Percentiles rank a stretch among this genome's conserved stretches.
phyloP scores from a whole-genome alignment of 148 eudicot genomes.

The Cornus suecica region DNA sequence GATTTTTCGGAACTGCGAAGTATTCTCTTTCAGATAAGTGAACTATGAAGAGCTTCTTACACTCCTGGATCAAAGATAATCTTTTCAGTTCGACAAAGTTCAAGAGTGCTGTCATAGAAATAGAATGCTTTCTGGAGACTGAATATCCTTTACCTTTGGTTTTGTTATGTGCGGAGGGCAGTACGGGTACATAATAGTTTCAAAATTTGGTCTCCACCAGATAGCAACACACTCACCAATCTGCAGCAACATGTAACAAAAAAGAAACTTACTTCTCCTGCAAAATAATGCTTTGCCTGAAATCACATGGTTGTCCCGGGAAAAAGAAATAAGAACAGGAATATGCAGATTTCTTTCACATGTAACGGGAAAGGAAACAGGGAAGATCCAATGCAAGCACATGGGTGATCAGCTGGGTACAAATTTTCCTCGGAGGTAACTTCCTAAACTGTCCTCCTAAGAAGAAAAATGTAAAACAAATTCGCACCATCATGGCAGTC shows the following conservation, averaged over 20 bases:
- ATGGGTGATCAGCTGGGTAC: background rate
- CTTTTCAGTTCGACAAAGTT: constrained; percentile 11
- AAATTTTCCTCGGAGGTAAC: background rate
- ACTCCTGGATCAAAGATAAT: constrained; percentile 55
- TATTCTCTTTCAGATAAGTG: constrained; percentile 79
- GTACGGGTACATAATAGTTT: constrained; percentile 65
- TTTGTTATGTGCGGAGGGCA: constrained; percentile 72
- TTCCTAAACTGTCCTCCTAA: background rate
- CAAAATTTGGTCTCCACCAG: constrained; percentile 87
- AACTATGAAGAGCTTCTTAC: constrained; percentile 79
- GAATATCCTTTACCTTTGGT: constrained; percentile 59
- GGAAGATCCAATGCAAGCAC: background rate
- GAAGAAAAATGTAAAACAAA: background rate
- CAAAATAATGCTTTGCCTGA: background rate
- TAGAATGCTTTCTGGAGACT: background rate
- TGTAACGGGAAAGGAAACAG: background rate
- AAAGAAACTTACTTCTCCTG: background rate
- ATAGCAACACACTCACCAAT: constrained; percentile 72
- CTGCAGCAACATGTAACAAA: constrained; percentile 29
- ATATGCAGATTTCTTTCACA: background rate
- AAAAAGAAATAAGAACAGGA: background rate
- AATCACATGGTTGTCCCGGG: background rate
- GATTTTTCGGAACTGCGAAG: constrained; percentile 88
- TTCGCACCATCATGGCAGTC: background rate
- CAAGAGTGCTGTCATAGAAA: background rate